A percentile compares a stretch with the other conserved stretches of the same genome.
Evolutionary conservation across 2,329 filamentous ascomycete species (phyloP).

Genomic region (Scedosporium boydii): DNA sequence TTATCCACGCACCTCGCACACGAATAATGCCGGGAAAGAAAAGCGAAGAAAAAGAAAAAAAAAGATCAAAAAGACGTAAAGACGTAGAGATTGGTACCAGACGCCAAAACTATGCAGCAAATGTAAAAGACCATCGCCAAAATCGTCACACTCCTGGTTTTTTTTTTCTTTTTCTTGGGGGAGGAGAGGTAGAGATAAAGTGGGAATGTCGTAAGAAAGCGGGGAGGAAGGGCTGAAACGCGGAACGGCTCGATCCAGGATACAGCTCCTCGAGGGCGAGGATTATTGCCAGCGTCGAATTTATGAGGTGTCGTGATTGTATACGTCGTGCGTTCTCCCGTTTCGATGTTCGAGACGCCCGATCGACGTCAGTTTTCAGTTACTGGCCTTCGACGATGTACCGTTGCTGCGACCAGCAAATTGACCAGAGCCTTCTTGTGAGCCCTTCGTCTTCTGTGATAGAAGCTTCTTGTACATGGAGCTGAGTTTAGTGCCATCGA

Average conservation of each 20-base stretch:
- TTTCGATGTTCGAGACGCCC: neutral
- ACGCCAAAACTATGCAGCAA: neutral
- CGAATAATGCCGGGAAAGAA: neutral
- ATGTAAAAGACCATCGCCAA: neutral
- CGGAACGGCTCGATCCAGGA: neutral
- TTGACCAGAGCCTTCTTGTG: conserved; percentile 17
- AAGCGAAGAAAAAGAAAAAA: neutral
- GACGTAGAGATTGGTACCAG: neutral
- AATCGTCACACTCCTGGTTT: neutral
- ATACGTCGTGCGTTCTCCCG: neutral
- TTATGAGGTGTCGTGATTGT: too few species aligned
- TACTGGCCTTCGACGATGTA: neutral
- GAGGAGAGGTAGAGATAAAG: neutral
- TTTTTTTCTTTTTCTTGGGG: neutral
- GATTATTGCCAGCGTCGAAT: too few species aligned
- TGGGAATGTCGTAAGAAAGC: neutral
- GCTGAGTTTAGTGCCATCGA: conserved; percentile 33
- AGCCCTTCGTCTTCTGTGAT: conserved; percentile 17
- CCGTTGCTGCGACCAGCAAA: conserved; percentile 3
- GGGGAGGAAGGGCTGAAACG: too few species aligned
- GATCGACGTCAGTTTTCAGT: neutral
- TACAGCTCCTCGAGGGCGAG: too few species aligned
- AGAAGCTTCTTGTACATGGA: conserved; percentile 33
- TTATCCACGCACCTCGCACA: conserved; percentile 1
- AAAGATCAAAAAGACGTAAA: neutral